Conservation (phyloP, 768 basidiomycete species). For the Daedalea quercina region DNA sequence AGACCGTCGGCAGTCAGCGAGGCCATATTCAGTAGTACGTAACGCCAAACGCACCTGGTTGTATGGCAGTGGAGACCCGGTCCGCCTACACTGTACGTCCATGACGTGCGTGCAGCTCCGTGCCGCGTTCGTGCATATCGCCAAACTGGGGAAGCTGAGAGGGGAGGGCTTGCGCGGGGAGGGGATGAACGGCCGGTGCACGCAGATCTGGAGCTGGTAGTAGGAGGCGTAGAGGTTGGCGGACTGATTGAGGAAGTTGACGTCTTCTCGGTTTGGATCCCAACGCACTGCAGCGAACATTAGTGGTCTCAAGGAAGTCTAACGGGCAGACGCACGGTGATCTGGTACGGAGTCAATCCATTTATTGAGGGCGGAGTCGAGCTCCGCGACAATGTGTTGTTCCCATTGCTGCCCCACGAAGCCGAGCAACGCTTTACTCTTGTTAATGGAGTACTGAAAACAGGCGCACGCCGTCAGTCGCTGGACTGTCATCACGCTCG, state of each 20-base stretch:
- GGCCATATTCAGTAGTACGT: background rate
- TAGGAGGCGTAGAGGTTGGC: constrained; percentile 49
- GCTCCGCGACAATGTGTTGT: constrained; percentile 54
- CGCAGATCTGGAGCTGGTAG: constrained; percentile 50
- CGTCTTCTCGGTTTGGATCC: constrained; percentile 36
- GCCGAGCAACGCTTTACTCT: constrained; percentile 47
- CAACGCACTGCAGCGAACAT: constrained; percentile 26
- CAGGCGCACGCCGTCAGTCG: no score
- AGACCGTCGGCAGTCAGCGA: background rate
- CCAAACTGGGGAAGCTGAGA: constrained; percentile 42
- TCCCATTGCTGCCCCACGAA: constrained; percentile 46
- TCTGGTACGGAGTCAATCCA: constrained; percentile 68
- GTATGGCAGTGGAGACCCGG: constrained; percentile 18
- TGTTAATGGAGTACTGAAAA: constrained; percentile 65
- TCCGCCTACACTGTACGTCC: constrained; percentile 29
- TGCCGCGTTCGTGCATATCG: constrained; percentile 50
- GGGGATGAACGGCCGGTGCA: constrained; percentile 50
- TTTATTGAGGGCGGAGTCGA: constrained; percentile 63
- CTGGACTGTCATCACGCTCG: background rate
- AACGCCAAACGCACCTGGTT: constrained; percentile 20
- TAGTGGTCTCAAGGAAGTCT: background rate
- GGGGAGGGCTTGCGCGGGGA: constrained; percentile 32
- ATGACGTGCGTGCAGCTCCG: constrained; percentile 43
- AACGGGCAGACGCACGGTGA: constrained; percentile 41
- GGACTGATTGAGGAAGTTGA: constrained; percentile 47